A percentile compares a stretch with the other conserved stretches of the same genome.
phyloP scores from a whole-genome alignment of 495 filamentous ascomycete species.

The Tetracladium marchalianum region DNA sequence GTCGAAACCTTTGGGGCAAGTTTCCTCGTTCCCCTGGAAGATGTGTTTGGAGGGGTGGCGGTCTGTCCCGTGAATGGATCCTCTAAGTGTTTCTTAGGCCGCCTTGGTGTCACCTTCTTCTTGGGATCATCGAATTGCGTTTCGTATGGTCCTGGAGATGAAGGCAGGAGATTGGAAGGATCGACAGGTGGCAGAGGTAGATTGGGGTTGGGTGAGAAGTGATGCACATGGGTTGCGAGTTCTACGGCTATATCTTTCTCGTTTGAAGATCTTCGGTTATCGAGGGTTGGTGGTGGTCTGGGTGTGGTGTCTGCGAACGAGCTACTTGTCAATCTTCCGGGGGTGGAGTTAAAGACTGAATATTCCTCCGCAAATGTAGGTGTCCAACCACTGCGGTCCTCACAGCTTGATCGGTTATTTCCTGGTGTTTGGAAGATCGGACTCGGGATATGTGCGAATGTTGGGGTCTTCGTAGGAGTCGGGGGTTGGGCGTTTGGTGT shows the following conservation, averaged over 20 bases:
- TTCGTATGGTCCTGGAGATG: slow-evolving; percentile 44
- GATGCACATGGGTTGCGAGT: slow-evolving; percentile 48
- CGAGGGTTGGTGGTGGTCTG: background rate
- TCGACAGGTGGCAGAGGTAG: slow-evolving; percentile 46
- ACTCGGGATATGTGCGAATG: slow-evolving; percentile 50
- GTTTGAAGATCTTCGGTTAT: slow-evolving; percentile 7
- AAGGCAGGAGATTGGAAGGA: slow-evolving; percentile 42
- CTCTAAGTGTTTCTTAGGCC: slow-evolving; percentile 26
- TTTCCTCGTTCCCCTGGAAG: slow-evolving; percentile 38
- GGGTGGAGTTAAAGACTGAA: slow-evolving; percentile 46
- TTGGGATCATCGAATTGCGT: slow-evolving; percentile 20
- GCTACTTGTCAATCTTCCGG: slow-evolving; percentile 36
- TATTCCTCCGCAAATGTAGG: slow-evolving; percentile 48
- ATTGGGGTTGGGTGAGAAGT: slow-evolving; percentile 42
- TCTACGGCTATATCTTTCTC: slow-evolving; percentile 27
- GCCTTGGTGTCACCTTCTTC: slow-evolving; percentile 24
- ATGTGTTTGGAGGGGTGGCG: slow-evolving; percentile 40
- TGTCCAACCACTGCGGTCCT: slow-evolving; percentile 40
- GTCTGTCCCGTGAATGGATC: slow-evolving; percentile 31
- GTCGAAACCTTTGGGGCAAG: slow-evolving; percentile 39
- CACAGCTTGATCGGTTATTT: slow-evolving; percentile 31
- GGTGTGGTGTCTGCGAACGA: slow-evolving; percentile 24
- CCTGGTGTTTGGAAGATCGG: slow-evolving; percentile 60
- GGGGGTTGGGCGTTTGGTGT: slow-evolving; percentile 69
- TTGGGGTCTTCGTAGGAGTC: slow-evolving; percentile 67